These are phyloP conservation scores for Mycena capillaripes DNA, from an alignment of 768 basidiomycete species.

Conservation along the genomic window DNA sequence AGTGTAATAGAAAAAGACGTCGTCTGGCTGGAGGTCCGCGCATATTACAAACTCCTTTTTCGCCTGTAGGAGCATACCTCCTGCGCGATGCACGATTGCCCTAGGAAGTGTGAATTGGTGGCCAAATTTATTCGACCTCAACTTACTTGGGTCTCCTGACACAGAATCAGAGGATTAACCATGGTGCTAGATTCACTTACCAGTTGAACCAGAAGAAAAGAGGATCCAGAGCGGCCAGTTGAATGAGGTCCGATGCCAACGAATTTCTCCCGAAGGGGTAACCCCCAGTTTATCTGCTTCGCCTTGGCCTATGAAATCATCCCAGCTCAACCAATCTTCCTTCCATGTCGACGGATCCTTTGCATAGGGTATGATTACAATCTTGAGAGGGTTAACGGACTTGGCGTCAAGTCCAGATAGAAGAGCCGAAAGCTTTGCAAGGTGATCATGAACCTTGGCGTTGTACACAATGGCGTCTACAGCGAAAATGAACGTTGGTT, in stretches of 20 bases:
- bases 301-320: constrained; percentile 65
- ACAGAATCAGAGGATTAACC: neutral
- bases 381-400: constrained; percentile 55
- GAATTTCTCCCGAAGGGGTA: constrained; percentile 69
- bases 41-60: constrained; percentile 81
- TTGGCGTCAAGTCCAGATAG: constrained; percentile 63
- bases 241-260: constrained; percentile 73
- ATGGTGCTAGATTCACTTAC: constrained; percentile 46
- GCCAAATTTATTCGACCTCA: constrained; percentile 20
- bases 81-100: constrained; percentile 83
- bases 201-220: constrained; percentile 89
- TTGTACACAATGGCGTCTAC: constrained; percentile 86
- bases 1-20: constrained; percentile 88
- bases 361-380: constrained; percentile 67
- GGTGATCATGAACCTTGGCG: constrained; percentile 75
- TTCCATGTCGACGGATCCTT: constrained; percentile 57
- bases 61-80: constrained; percentile 82
- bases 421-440: constrained; percentile 73
- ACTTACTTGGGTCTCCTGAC: constrained; percentile 68
- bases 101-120: constrained; percentile 49
- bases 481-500: constrained; percentile 79
- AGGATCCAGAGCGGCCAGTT: constrained; percentile 90
- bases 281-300: constrained; percentile 61
- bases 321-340: constrained; percentile 67
- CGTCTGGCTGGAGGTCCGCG: constrained; percentile 73